A percentile compares a stretch with the other conserved stretches of the same genome.
Conservation (phyloP, 2,329 filamentous ascomycete genomes). For the Epichloe festucae region DNA sequence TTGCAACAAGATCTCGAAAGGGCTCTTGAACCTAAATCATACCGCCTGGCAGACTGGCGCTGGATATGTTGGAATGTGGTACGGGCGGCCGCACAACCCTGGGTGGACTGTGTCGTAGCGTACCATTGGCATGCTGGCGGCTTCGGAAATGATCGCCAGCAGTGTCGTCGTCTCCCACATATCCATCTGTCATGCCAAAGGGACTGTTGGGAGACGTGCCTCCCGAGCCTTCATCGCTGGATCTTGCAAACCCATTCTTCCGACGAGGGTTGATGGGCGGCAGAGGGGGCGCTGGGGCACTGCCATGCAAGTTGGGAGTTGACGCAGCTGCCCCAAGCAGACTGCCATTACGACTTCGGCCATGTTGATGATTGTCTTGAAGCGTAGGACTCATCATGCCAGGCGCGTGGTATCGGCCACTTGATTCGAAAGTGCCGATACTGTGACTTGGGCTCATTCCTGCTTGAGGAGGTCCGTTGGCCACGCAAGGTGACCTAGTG, state of each 20-base stretch:
- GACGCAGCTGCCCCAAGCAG: constrained; percentile 19
- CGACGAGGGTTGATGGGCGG: constrained; percentile 48
- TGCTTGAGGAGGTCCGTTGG: background rate
- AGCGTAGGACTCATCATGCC: background rate
- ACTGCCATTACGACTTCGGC: constrained; percentile 25
- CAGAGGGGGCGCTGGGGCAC: constrained; percentile 31
- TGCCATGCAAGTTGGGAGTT: constrained; percentile 24
- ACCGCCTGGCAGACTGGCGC: constrained; percentile 26
- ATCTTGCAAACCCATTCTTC: constrained; percentile 26
- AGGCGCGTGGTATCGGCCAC: constrained; percentile 13
- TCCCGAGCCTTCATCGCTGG: constrained; percentile 19
- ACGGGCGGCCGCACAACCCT: background rate
- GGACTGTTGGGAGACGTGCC: background rate
- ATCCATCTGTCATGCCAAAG: constrained; percentile 1
- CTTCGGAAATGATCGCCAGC: constrained; percentile 1
- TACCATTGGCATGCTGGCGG: background rate
- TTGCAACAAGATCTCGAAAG: background rate
- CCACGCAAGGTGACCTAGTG: background rate
- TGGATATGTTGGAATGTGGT: constrained; percentile 14
- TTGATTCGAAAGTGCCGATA: constrained; percentile 3
- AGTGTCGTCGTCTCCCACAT: background rate
- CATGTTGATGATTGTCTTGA: constrained; percentile 8
- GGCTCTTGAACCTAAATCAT: constrained; percentile 26
- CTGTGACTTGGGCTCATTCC: constrained; percentile 5
- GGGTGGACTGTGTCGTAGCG: constrained; percentile 2